phyloP scores from a whole-genome alignment of 805 yeast species.

The Hanseniaspora clermontiae region DNA sequence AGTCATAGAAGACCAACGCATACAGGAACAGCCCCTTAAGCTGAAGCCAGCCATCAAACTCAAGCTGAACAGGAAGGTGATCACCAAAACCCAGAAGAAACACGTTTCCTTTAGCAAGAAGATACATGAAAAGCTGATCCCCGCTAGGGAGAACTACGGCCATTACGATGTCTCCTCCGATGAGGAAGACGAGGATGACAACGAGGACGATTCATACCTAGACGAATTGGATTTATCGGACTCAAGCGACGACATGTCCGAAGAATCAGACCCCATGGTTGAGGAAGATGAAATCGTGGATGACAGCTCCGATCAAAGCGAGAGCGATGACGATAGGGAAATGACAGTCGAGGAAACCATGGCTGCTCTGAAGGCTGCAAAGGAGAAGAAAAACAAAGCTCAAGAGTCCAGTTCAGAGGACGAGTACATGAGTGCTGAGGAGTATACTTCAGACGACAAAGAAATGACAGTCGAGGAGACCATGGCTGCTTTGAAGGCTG shows the following conservation, averaged over 20 bases:
- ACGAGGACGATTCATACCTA: neutral
- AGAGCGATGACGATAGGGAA: slow-evolving; percentile 19
- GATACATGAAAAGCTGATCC: slow-evolving; percentile 4
- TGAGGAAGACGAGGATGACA: slow-evolving; percentile 14
- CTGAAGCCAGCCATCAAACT: slow-evolving; percentile 5
- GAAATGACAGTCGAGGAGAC: slow-evolving; percentile 28
- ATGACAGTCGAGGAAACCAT: slow-evolving; percentile 29
- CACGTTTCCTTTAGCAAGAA: slow-evolving; percentile 5
- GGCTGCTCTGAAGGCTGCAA: slow-evolving; percentile 26
- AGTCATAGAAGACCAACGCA: slow-evolving; percentile 2
- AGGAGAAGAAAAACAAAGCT: slow-evolving; percentile 17
- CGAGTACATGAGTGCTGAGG: slow-evolving; percentile 16
- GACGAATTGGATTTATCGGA: slow-evolving; percentile 2
- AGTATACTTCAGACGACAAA: slow-evolving; percentile 20
- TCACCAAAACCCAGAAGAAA: slow-evolving; percentile 1
- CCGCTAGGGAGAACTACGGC: slow-evolving; percentile 10
- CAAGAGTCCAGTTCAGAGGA: neutral
- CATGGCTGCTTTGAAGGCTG: slow-evolving; percentile 26
- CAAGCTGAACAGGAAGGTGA: neutral
- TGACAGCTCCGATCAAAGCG: slow-evolving; percentile 11
- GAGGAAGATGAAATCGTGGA: slow-evolving; percentile 25
- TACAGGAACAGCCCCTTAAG: neutral
- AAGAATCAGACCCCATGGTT: slow-evolving; percentile 13
- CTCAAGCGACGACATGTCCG: neutral
- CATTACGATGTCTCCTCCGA: slow-evolving; percentile 9